Conservation (phyloP, 2,329 filamentous ascomycete species). For the Fusarium kyushuense region DNA sequence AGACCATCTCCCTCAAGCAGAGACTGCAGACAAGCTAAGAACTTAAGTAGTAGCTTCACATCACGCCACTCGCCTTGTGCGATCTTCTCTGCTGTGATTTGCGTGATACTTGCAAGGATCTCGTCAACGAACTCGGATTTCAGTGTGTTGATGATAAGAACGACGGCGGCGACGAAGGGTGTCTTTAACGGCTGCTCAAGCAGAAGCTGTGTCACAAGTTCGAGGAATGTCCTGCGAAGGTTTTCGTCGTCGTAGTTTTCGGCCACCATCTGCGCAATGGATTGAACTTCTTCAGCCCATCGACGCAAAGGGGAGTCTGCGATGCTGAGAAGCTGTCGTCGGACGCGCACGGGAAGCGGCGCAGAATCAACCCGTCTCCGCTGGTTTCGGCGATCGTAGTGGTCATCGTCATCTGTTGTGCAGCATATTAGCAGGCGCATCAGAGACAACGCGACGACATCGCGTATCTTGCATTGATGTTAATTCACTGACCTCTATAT, state of each 20-base stretch:
- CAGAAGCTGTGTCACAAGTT: constrained; percentile 79
- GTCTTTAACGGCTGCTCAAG: constrained; percentile 97
- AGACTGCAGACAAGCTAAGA: constrained; percentile 86
- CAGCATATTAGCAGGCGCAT: constrained; percentile 35
- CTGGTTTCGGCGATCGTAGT: constrained; percentile 78
- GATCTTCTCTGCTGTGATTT: constrained; percentile 74
- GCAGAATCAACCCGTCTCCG: constrained; percentile 78
- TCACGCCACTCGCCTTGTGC: constrained; percentile 84
- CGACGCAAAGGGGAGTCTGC: constrained; percentile 84
- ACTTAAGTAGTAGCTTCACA: constrained; percentile 90
- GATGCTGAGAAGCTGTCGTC: constrained; percentile 82
- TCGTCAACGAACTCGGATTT: constrained; percentile 80
- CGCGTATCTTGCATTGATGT: constrained; percentile 8
- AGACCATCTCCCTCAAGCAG: constrained; percentile 86
- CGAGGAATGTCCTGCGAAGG: constrained; percentile 77
- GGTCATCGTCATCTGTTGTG: constrained; percentile 75
- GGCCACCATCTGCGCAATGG: constrained; percentile 79
- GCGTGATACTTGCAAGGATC: constrained; percentile 73
- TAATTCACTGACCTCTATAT: constrained; percentile 72
- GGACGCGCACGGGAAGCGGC: constrained; percentile 76
- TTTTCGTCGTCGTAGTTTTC: constrained; percentile 90
- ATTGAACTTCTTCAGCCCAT: constrained; percentile 81
- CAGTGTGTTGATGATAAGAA: constrained; percentile 81
- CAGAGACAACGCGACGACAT: constrained; percentile 23
- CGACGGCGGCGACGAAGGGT: constrained; percentile 89